Evolutionary conservation across 768 basidiomycete species (phyloP).

Genomic region (Leccinum subgranulosum): DNA sequence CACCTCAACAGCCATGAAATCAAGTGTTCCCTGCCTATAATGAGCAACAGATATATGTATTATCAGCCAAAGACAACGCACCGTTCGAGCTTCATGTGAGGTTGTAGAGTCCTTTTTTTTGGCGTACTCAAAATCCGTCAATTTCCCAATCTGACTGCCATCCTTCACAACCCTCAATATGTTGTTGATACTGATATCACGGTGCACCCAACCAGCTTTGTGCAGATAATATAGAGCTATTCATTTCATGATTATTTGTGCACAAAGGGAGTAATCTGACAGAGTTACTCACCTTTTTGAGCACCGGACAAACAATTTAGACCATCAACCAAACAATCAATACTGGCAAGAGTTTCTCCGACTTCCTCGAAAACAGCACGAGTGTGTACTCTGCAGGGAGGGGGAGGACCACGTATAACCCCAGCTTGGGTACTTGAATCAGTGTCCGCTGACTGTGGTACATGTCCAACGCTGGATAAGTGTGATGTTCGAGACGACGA

Average conservation of each 20-base stretch:
- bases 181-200: constrained; percentile 6
- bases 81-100: constrained; percentile 5
- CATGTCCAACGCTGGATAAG: too few relatives aligned
- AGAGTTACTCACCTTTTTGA: neutral
- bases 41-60: too few relatives aligned
- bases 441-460: too few relatives aligned
- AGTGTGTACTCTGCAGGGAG: neutral
- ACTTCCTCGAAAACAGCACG: neutral
- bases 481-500: too few relatives aligned
- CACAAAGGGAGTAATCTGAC: neutral
- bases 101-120: neutral
- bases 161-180: neutral
- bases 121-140: constrained; percentile 12
- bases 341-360: neutral
- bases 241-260: neutral
- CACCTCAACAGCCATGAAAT: too few relatives aligned
- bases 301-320: neutral
- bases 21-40: too few relatives aligned
- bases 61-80: neutral
- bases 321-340: neutral
- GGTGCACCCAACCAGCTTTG: constrained; percentile 3
- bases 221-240: constrained; percentile 4
- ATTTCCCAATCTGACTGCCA: neutral
- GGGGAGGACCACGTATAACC: too few relatives aligned
- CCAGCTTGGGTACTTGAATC: too few relatives aligned